Evolutionary conservation across 345 rosid genomes (phyloP), one percentile per base, ranked within the genome.

Genomic region (Pistacia atlantica): DNA sequence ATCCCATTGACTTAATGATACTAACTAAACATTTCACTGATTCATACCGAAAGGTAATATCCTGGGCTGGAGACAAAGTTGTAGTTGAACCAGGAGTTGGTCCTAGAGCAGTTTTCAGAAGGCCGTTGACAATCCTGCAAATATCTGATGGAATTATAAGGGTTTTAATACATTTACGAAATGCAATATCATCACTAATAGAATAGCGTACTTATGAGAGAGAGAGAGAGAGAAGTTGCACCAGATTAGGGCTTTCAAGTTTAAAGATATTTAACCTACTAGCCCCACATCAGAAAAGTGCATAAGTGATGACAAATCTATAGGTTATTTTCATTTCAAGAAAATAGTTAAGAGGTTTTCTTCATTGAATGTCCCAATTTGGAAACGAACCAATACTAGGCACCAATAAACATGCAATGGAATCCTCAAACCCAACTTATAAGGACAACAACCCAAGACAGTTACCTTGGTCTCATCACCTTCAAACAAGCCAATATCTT

Each of bases 121-220:
- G 97, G 72, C 99, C 98, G 77, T 90, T 95, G 79, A 93, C 99
- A 85, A 88, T 90, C 98, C 99, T 95, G 99, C 90, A 88, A 93
- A 89, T 80, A 90, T 90, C 95, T 95, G 95, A 95, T 83, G 85
- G 90, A 88, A 89, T 91, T 90, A 95, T 90, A 88, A 91, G 92
- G 88, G 93, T 82, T 90, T 91, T 86, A 92, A 90, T 91, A 86
- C 85, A 84, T 80, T 79, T 78, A 72, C 33, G 72, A 75, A 73
- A 65, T 20, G 69, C 57, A 65, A 56, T 10, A 25, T 45, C 42
- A 59, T 35, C 28, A 38, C 66, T 56, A 63, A 6, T 33, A 54
- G 2, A 22, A 37, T 33, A 64, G 69, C 45, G 11, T 38, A 64
- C 31, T 20, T 52, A 31, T 51, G 62, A 35, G 42, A 65, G 55